These are phyloP conservation scores for Rhizoctonia solani DNA, from an alignment of 1,284 basidiomycete species.

Conservation along the genomic window DNA sequence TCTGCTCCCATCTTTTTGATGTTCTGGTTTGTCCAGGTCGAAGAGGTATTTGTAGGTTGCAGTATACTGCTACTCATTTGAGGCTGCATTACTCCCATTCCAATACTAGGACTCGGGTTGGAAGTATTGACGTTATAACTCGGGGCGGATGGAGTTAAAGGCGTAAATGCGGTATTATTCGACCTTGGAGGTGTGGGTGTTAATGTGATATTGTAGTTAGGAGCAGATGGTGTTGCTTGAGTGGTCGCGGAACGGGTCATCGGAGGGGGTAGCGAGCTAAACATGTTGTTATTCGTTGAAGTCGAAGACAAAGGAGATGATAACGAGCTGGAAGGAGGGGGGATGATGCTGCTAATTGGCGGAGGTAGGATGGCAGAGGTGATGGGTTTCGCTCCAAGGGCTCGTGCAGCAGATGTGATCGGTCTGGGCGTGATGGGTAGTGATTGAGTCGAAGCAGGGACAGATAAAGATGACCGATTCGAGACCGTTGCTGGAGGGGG, in stretches of 20 bases:
- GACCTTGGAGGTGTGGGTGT: conserved; percentile 40
- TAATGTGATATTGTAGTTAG: conserved; percentile 60
- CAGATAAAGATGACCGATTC: conserved; percentile 40
- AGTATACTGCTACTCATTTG: conserved; percentile 33
- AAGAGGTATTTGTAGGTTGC: conserved; percentile 23
- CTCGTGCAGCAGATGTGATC: conserved; percentile 36
- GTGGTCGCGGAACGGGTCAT: conserved; percentile 30
- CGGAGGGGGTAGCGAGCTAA: conserved; percentile 22
- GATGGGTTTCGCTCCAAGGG: conserved; percentile 33
- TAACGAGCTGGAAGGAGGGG: conserved; percentile 14
- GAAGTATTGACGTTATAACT: conserved; percentile 22
- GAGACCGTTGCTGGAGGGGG: conserved; percentile 36
- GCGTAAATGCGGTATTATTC: conserved; percentile 35
- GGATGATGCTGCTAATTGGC: conserved; percentile 15
- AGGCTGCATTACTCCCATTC: conserved; percentile 34
- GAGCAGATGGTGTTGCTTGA: conserved; percentile 45
- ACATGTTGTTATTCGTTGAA: neutral
- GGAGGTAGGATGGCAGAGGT: conserved; percentile 26
- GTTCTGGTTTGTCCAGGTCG: conserved; percentile 43
- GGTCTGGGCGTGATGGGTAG: conserved; percentile 51
- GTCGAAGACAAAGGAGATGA: conserved; percentile 12
- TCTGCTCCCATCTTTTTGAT: conserved; percentile 46
- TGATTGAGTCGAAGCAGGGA: conserved; percentile 47
- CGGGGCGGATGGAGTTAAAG: conserved; percentile 37
- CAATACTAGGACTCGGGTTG: conserved; percentile 7